Evolutionary conservation across 352 stramenopile genomes (phyloP).

Genomic region (Phytophthora foliorum): DNA sequence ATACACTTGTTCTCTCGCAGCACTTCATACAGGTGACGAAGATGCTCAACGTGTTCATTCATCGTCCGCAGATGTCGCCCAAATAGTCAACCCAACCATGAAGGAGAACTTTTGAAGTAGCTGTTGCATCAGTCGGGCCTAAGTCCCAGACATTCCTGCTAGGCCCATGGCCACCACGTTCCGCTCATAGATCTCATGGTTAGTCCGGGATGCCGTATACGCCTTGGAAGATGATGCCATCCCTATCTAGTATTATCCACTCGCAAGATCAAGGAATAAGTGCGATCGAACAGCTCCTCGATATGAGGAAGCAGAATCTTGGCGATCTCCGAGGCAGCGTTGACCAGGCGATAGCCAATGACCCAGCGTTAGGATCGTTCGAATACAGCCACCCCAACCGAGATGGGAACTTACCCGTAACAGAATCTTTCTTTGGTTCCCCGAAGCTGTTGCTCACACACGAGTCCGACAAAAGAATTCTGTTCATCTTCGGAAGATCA

Average conservation of each 20-base stretch:
- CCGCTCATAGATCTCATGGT: too few relatives aligned
- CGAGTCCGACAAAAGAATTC: not conserved
- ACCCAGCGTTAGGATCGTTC: not conserved
- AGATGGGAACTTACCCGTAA: not conserved
- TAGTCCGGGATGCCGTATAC: too few relatives aligned
- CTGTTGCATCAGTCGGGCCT: too few relatives aligned
- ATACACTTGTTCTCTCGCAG: too few relatives aligned
- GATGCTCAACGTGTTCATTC: too few relatives aligned
- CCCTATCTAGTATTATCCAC: not conserved
- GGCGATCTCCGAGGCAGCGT: not conserved
- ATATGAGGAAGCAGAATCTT: constrained; percentile 26
- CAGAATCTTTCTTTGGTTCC: not conserved
- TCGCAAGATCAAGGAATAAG: not conserved
- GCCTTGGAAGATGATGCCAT: not conserved
- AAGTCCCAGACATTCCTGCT: too few relatives aligned
- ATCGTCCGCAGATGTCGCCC: too few relatives aligned
- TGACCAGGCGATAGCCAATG: not conserved
- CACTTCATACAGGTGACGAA: too few relatives aligned
- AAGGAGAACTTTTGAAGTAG: too few relatives aligned
- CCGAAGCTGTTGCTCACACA: not conserved
- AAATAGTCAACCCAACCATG: too few relatives aligned
- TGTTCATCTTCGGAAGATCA: constrained; percentile 4
- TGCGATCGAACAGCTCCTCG: constrained; percentile 20
- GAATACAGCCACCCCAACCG: not conserved
- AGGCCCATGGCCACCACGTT: too few relatives aligned